Conservation (phyloP, 306 rosid species). For the Argentina anserina region DNA sequence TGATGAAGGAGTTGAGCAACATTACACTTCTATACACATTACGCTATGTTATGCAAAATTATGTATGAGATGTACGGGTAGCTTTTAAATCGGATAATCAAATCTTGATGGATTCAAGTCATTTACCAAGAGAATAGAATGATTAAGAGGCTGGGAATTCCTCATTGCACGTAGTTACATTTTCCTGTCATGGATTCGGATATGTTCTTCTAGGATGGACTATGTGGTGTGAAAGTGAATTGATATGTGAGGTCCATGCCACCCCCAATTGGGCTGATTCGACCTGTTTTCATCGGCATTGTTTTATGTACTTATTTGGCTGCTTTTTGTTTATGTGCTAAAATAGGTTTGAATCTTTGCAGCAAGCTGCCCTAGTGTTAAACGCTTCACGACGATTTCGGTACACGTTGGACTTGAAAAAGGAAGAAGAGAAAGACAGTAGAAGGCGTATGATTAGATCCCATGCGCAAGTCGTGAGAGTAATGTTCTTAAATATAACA, state of each 20-base stretch:
- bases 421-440: constrained; percentile 61
- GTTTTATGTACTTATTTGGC: neutral
- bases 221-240: neutral
- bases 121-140: neutral
- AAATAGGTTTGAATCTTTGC: constrained; percentile 35
- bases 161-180: neutral
- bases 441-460: constrained; percentile 80
- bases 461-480: constrained; percentile 94
- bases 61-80: neutral
- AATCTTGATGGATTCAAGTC: neutral
- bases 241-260: neutral
- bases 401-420: constrained; percentile 79
- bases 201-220: neutral
- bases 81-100: neutral
- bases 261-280: neutral
- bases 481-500: constrained; percentile 36
- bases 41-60: neutral
- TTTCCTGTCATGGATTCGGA: neutral
- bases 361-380: constrained; percentile 88
- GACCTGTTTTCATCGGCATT: neutral
- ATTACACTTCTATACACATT: neutral
- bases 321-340: constrained; percentile 16
- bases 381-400: constrained; percentile 90
- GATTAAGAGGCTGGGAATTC: neutral
- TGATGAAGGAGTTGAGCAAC: neutral